Conservation (phyloP, 2,329 filamentous ascomycete genomes). For the Phaeosphaeria sp. region DNA sequence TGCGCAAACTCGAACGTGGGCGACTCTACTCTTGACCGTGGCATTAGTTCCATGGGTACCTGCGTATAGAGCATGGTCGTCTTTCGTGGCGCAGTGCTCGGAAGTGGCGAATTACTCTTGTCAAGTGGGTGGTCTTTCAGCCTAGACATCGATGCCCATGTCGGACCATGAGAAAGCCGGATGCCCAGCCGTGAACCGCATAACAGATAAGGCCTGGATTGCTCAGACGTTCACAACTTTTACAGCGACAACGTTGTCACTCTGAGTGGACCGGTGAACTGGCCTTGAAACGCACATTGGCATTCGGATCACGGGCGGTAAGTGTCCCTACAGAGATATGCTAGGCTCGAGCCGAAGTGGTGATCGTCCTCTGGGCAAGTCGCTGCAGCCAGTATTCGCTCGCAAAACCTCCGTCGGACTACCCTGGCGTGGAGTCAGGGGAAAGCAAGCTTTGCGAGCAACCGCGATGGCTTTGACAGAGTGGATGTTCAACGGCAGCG, state of each 20-base stretch:
- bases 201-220: neutral
- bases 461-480: constrained; percentile 7
- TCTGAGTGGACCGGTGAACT: neutral
- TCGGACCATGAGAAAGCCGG: too few relatives aligned
- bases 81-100: neutral
- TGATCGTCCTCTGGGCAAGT: constrained; percentile 11
- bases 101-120: neutral
- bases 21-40: constrained; percentile 31
- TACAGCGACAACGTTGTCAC: neutral
- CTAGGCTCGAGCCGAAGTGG: neutral
- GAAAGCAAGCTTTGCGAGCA: constrained; percentile 26
- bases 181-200: neutral
- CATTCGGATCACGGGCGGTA: neutral
- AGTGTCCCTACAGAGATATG: neutral
- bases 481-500: constrained; percentile 15
- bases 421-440: constrained; percentile 7
- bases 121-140: neutral
- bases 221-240: constrained; percentile 1
- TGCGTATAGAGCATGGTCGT: neutral
- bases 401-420: constrained; percentile 15
- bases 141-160: neutral
- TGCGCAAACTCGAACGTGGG: constrained; percentile 35
- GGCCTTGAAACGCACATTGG: constrained; percentile 6
- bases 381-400: constrained; percentile 21
- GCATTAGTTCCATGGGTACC: neutral